Evolutionary conservation across 2,329 filamentous ascomycete species (phyloP), one percentile per base, ranked within the genome.

Genomic region (Colletotrichum limetticola): DNA sequence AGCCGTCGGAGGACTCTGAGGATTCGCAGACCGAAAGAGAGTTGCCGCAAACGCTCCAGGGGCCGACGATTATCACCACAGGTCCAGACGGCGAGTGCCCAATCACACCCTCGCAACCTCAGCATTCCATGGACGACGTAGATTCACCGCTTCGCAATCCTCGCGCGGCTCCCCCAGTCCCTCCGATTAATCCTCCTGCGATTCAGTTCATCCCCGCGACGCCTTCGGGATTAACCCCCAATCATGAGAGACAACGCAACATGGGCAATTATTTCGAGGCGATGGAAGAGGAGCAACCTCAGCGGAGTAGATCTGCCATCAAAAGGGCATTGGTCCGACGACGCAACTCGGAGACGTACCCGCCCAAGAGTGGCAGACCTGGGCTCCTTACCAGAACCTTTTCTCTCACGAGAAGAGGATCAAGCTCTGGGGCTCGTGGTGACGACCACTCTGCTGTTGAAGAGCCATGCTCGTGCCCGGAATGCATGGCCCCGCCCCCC

Each of bases 171-270:
- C 89, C 90, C 6, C 90, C 90, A 24, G 82, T 86, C 26, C 74
- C 81, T 11, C 86, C 85, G 11, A 81, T 81, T 4, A 86, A 92
- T 76, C 87, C 81, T 6, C 86, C 85, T 11, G 82, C 81, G 1
- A 87, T 92, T 76, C 87, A 90, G 68, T 90, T 92, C 72, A 92
- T 90, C 42, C 90, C 90, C 0, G 90, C 90, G 30, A 92, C 90
- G 0, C 90, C 90, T 4, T 91, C 89, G 2, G 90, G 88, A 2
- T 77, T 88, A 56, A 91, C 90, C 1, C 89, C 90, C 11, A 83
- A 86, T 1, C 77, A 85, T 2, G 89, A 91, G 74, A 87, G 85
- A 76, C 83, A 87, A 68, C 83, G 83, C 28, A 86, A 86, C 76
- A 79, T 89, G 26, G 89, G 89, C 1, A 90, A 89, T 74, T 89